These are phyloP conservation scores for Termitomyces sp. DNA, from an alignment of 768 basidiomycete species.

Conservation along the genomic window DNA sequence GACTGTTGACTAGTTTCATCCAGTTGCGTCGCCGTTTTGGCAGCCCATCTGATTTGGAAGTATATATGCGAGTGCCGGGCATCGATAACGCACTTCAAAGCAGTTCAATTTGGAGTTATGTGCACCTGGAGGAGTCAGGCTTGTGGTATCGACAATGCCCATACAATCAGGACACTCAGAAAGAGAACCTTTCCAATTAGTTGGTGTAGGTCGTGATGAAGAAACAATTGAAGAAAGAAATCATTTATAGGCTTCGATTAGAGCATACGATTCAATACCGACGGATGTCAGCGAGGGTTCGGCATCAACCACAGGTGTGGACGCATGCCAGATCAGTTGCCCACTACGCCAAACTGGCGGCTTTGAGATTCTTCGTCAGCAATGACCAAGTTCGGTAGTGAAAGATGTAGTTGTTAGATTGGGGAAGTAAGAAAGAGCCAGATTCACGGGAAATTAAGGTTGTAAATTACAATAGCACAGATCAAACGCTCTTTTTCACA, in stretches of 20 bases:
- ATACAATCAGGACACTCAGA: slow-evolving; percentile 9
- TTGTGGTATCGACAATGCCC: neutral
- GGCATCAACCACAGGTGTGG: slow-evolving; percentile 38
- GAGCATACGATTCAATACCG: slow-evolving; percentile 18
- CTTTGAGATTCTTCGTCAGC: slow-evolving; percentile 27
- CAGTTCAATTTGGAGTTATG: slow-evolving; percentile 2
- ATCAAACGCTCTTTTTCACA: slow-evolving; percentile 86
- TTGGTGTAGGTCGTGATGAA: slow-evolving; percentile 9
- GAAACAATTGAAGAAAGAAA: slow-evolving; percentile 14
- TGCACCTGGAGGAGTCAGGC: neutral
- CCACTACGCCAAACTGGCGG: slow-evolving; percentile 37
- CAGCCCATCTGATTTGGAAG: slow-evolving; percentile 1
- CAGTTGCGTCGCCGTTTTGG: slow-evolving; percentile 11
- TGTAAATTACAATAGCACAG: slow-evolving; percentile 37
- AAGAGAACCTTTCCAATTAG: slow-evolving; percentile 3
- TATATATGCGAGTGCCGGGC: slow-evolving; percentile 8
- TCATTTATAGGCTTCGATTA: slow-evolving; percentile 41
- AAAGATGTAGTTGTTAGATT: slow-evolving; percentile 32
- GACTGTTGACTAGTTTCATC: slow-evolving; percentile 10
- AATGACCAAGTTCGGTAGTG: slow-evolving; percentile 23
- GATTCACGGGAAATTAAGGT: slow-evolving; percentile 42
- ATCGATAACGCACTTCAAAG: slow-evolving; percentile 5
- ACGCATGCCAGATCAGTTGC: slow-evolving; percentile 38
- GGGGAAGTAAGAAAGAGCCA: slow-evolving; percentile 36
- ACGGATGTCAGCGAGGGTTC: slow-evolving; percentile 26